Conservation (phyloP, 2,329 filamentous ascomycete genomes). For the Rhinocladiella mackenziei region DNA sequence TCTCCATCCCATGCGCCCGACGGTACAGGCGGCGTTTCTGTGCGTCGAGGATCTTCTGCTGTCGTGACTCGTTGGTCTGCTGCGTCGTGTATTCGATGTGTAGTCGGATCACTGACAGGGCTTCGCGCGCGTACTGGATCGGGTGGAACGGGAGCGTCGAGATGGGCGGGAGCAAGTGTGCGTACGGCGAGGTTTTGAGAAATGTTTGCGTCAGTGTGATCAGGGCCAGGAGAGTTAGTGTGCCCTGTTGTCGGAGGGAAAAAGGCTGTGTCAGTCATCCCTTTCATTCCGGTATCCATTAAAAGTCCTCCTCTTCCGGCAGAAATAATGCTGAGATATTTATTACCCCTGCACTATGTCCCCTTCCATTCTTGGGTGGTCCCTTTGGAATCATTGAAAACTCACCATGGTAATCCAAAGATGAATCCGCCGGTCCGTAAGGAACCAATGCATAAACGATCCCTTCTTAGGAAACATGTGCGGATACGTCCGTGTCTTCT, state of each 20-base stretch:
- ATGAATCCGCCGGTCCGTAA: constrained; percentile 73
- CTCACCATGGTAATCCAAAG: constrained; percentile 77
- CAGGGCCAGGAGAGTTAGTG: constrained; percentile 31
- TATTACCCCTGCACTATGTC: too few relatives aligned
- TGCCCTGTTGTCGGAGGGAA: constrained; percentile 46
- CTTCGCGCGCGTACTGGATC: constrained; percentile 60
- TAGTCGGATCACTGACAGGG: constrained; percentile 69
- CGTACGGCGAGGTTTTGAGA: constrained; percentile 63
- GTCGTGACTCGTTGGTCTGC: constrained; percentile 66
- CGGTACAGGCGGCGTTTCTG: constrained; percentile 81
- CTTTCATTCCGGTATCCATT: too few relatives aligned
- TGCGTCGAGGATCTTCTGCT: constrained; percentile 74
- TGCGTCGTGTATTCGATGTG: constrained; percentile 68
- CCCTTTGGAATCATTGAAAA: too few relatives aligned
- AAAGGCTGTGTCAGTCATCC: too few relatives aligned
- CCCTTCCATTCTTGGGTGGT: too few relatives aligned
- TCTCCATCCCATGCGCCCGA: constrained; percentile 76
- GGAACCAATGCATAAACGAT: constrained; percentile 78
- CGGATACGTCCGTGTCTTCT: constrained; percentile 72
- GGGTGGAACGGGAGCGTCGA: constrained; percentile 68
- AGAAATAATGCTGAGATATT: too few relatives aligned
- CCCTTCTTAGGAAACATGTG: constrained; percentile 82
- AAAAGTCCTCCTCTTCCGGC: too few relatives aligned
- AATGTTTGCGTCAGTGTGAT: constrained; percentile 33
- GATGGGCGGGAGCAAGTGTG: constrained; percentile 69